phyloP scores from a whole-genome alignment of 2,329 filamentous ascomycete species.

The Dryadomyces sulphureus region DNA sequence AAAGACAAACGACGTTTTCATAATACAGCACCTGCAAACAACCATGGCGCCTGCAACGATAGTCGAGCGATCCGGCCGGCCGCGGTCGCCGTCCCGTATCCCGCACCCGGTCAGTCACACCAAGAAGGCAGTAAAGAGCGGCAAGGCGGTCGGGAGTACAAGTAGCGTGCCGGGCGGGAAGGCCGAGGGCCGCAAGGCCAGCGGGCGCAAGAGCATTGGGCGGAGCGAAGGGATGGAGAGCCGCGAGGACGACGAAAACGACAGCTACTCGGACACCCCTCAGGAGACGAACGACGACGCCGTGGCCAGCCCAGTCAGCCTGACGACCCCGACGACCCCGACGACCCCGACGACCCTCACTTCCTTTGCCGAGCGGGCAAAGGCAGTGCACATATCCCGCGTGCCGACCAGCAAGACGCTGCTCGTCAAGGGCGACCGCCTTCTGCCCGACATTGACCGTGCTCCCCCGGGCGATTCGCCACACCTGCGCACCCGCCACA shows the following conservation, averaged over 20 bases:
- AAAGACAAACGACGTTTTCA: too few species aligned
- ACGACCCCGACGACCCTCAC: neutral
- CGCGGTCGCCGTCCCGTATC: neutral
- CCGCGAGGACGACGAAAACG: neutral
- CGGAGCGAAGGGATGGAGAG: too few species aligned
- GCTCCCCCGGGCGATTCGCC: slow-evolving; percentile 23
- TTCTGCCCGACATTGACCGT: slow-evolving; percentile 24
- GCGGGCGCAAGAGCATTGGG: neutral
- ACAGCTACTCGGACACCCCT: too few species aligned
- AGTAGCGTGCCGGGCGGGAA: neutral
- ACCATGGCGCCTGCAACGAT: neutral
- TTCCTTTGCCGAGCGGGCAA: slow-evolving; percentile 8
- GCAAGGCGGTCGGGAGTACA: neutral
- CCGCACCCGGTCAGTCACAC: neutral
- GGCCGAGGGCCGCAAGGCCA: neutral
- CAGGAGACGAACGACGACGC: too few species aligned
- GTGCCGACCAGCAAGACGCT: slow-evolving; percentile 9
- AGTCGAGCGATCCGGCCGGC: neutral
- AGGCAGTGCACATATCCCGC: neutral
- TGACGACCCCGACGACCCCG: too few species aligned
- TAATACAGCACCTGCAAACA: too few species aligned
- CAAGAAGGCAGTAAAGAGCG: neutral
- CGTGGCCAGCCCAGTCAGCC: too few species aligned
- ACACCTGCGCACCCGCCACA: slow-evolving; percentile 15
- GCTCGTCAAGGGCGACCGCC: slow-evolving; percentile 21